phyloP scores from a whole-genome alignment of 2,329 filamentous ascomycete species.

The Talaromyces pinophilus region DNA sequence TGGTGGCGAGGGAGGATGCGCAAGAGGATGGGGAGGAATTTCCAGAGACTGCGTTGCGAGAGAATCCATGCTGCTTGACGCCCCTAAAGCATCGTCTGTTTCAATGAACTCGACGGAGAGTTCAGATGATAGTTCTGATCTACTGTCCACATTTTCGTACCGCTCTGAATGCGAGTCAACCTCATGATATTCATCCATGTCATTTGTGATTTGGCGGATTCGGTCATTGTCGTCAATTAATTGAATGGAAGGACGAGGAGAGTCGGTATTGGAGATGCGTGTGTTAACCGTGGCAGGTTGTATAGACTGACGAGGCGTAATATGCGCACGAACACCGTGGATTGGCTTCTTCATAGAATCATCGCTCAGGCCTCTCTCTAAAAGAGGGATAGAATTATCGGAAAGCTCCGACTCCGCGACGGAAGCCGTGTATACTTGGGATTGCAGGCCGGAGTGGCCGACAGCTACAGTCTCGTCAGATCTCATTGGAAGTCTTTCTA shows the following conservation, averaged over 20 bases:
- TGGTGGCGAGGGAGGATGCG: slow-evolving; percentile 50
- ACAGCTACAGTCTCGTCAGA: background rate
- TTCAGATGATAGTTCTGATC: slow-evolving; percentile 56
- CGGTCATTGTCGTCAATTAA: slow-evolving; percentile 55
- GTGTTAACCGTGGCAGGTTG: slow-evolving; percentile 31
- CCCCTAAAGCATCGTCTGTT: slow-evolving; percentile 36
- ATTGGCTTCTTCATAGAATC: slow-evolving; percentile 54
- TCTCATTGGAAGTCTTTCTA: background rate
- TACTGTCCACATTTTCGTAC: slow-evolving; percentile 41
- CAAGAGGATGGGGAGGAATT: slow-evolving; percentile 48
- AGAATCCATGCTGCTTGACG: slow-evolving; percentile 34
- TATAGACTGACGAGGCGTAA: slow-evolving; percentile 30
- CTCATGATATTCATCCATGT: background rate
- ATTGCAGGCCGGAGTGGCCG: slow-evolving; percentile 32
- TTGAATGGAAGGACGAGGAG: slow-evolving; percentile 53
- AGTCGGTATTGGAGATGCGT: slow-evolving; percentile 36
- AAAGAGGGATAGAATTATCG: slow-evolving; percentile 73
- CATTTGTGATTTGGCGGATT: slow-evolving; percentile 48
- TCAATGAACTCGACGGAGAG: slow-evolving; percentile 56
- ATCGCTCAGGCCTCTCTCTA: slow-evolving; percentile 63
- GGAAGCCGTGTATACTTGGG: slow-evolving; percentile 44
- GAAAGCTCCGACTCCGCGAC: slow-evolving; percentile 68
- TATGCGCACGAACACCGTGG: slow-evolving; percentile 25
- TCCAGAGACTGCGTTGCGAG: slow-evolving; percentile 41
- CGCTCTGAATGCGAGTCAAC: slow-evolving; percentile 10